Evolutionary conservation across 2,329 filamentous ascomycete species (phyloP).

Genomic region (Acephala macrosclerotiorum): DNA sequence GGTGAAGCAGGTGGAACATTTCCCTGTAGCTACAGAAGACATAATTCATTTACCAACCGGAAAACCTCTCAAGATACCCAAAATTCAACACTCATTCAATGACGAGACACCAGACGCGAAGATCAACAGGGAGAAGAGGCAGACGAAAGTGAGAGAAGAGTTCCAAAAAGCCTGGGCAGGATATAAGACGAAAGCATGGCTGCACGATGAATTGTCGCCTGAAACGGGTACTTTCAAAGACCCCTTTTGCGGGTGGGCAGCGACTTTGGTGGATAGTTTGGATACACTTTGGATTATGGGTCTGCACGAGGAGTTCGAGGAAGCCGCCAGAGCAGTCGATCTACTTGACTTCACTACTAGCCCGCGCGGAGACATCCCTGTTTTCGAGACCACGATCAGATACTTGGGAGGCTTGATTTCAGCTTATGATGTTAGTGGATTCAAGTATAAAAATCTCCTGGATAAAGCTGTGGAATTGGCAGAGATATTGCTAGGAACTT

Average conservation of each 20-base stretch:
- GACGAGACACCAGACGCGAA: slow-evolving; percentile 67
- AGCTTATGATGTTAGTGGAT: slow-evolving; percentile 85
- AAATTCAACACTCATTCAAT: slow-evolving; percentile 78
- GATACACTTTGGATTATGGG: slow-evolving; percentile 92
- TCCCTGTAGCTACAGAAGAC: slow-evolving; percentile 74
- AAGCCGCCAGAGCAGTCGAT: slow-evolving; percentile 73
- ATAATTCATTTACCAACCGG: slow-evolving; percentile 80
- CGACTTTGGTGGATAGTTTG: slow-evolving; percentile 82
- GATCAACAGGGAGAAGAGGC: slow-evolving; percentile 68
- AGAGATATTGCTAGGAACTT: slow-evolving; percentile 75
- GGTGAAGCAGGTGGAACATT: slow-evolving; percentile 77
- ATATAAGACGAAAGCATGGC: slow-evolving; percentile 82
- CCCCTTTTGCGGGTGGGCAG: slow-evolving; percentile 91
- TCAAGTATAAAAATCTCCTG: slow-evolving; percentile 69
- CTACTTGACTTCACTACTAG: slow-evolving; percentile 85
- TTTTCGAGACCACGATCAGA: slow-evolving; percentile 92
- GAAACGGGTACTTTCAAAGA: slow-evolving; percentile 72
- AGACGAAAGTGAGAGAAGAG: slow-evolving; percentile 73
- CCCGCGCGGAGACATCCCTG: slow-evolving; percentile 73
- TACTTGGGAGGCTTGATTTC: slow-evolving; percentile 87
- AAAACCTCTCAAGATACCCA: slow-evolving; percentile 72
- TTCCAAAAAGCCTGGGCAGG: slow-evolving; percentile 83
- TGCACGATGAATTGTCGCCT: slow-evolving; percentile 85
- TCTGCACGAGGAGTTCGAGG: slow-evolving; percentile 78
- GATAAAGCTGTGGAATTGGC: slow-evolving; percentile 76